phyloP scores from a whole-genome alignment of 805 yeast species.

The Blastobotrys parvus region DNA sequence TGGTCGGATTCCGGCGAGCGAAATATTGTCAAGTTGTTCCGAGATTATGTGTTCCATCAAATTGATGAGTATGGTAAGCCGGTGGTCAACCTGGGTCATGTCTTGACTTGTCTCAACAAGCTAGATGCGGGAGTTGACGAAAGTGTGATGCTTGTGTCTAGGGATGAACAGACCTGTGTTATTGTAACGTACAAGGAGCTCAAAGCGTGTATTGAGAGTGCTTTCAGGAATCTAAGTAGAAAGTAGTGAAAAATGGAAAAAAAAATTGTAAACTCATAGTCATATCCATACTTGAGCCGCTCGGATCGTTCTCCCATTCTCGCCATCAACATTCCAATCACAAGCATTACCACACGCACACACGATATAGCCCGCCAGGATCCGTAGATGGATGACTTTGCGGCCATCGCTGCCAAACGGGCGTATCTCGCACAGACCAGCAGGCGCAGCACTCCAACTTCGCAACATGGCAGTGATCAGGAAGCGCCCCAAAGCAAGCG shows the following conservation, averaged over 20 bases:
- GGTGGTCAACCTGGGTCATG: slow-evolving; percentile 72
- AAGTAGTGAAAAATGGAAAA: slow-evolving; percentile 1
- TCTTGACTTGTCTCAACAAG: slow-evolving; percentile 71
- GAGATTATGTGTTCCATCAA: slow-evolving; percentile 81
- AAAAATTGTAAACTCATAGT: not conserved
- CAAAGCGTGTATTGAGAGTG: slow-evolving; percentile 53
- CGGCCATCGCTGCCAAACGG: too few relatives aligned
- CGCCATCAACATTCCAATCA: too few relatives aligned
- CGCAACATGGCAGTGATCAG: too few relatives aligned
- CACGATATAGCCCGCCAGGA: too few relatives aligned
- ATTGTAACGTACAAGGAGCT: slow-evolving; percentile 81
- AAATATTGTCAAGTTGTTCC: slow-evolving; percentile 65
- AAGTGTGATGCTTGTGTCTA: slow-evolving; percentile 65
- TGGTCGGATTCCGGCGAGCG: slow-evolving; percentile 75
- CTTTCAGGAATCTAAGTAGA: slow-evolving; percentile 51
- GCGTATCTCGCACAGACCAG: too few relatives aligned
- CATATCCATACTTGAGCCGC: too few relatives aligned
- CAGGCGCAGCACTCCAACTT: too few relatives aligned
- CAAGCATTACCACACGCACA: too few relatives aligned
- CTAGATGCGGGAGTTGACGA: slow-evolving; percentile 90
- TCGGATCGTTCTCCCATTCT: too few relatives aligned
- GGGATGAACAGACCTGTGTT: slow-evolving; percentile 79
- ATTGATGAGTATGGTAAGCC: slow-evolving; percentile 71
- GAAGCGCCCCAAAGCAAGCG: too few relatives aligned
- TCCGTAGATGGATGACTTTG: too few relatives aligned